Base-by-base conservation (phyloP, 1,139 yeast genomes). In the Suhomyces coccinellae region DNA sequence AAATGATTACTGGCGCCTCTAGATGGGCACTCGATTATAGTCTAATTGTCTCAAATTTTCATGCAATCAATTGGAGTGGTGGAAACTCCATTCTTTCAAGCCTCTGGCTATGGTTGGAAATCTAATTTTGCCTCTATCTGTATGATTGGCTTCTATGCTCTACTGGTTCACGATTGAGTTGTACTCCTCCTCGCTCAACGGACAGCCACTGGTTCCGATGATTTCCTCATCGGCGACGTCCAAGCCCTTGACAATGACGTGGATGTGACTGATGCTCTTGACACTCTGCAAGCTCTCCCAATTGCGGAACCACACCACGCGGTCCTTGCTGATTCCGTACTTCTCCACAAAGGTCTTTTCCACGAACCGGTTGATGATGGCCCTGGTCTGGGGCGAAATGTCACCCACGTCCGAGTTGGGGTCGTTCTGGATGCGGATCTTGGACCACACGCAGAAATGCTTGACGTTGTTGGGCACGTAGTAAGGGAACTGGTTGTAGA, bases 261-360 rank as follows among this genome's bases (percentile, higher is more conserved):
- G 87, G 16, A 82, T 65, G 57, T 82, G 87, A 36, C 85, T 80
- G 30, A 82, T 67, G 28, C 76, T 69, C 49, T 70, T 71, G 7
- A 82, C 82, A 54, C 85, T 79, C 56, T 82, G 87, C 36, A 82
- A 62, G 7, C 76, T 69, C 6, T 79, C 75, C 80, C 84, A 82
- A 56, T 82, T 82, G 52, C 82, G 74, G 61, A 82, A 82, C 87
- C 87, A 82, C 3, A 72, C 55, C 11, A 82, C 55, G 43, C 76
- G 61, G 6, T 69, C 67, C 45, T 63, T 49, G 1, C 58, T 52
- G 15, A 79, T 54, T 0, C 71, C 72, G 32, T 74, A 57, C 36
- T 61, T 59, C 30, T 70, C 63, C 30, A 73, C 67, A 56, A 82
- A 80, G 0, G 81, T 78, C 50, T 69, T 66, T 11, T 59, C 50